Base-by-base conservation (phyloP, 2,329 filamentous ascomycete genomes). In the Cordyceps cicadae region DNA sequence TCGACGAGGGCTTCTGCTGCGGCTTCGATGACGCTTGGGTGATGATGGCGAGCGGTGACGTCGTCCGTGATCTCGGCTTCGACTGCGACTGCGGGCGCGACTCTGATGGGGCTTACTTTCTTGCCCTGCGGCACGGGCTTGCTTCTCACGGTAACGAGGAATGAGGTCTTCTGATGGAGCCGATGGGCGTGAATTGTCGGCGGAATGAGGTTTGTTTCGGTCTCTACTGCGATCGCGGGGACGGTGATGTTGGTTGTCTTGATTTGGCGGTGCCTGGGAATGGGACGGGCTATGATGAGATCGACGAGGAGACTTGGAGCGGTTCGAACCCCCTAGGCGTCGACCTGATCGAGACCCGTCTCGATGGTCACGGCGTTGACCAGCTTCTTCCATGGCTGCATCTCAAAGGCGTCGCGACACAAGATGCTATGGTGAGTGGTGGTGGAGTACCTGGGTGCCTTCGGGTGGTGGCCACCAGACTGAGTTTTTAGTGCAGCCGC, bases 351-450 rank as follows among this genome's bases (percentile, higher is more conserved):
- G 70, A 70, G 69, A 70, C 70, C 70, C 66, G 64, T 75, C 71
- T 70, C 71, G 68, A 65, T 71, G 66, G 56, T 74, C 71, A 68
- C 75, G 66, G 66, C 66, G 68, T 71, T 70, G 69, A 67, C 70
- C 67, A 62, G 68, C 68, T 70, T 75, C 71, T 68, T 64, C 75
- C 74, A 76, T 76, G 70, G 73, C 72, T 73, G 70, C 72, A 76
- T 75, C 65, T 70, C 68, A 70, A 70, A 67, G 68, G 66, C 68
- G 70, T 70, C 67, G 70, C 67, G 67, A 67, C 39, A 32, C 49
- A 8, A 50, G 50, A 73, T 68, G 66, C 67, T 67, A 67, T 66
- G 69, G 63, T 68, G 66, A 24, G 64, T 64, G 67, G 66, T 68
- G 66, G 64, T 64, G 67, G 66, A 54, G 61, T 54, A 52, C 34